Evolutionary conservation across 2,329 filamentous ascomycete genomes (phyloP).

Genomic region (Piedraia hortae): DNA sequence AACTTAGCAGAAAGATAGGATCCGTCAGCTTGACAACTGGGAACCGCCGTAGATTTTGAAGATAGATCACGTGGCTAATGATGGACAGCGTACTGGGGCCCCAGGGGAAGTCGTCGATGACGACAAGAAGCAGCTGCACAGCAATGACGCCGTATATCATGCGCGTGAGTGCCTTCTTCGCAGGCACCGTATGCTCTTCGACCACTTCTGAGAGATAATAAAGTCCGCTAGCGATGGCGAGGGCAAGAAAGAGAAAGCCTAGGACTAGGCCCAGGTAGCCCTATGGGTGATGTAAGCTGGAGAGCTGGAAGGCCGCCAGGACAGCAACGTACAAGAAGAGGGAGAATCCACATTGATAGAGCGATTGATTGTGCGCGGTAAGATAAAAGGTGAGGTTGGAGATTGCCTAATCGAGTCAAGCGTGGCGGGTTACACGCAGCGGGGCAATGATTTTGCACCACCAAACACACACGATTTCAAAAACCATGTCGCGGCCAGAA

Average conservation of each 20-base stretch:
- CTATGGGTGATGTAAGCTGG: slow-evolving; percentile 4
- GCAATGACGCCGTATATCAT: slow-evolving; percentile 63
- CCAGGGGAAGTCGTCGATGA: slow-evolving; percentile 69
- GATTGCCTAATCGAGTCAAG: too few relatives aligned
- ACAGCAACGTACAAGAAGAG: slow-evolving; percentile 31
- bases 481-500: slow-evolving; percentile 98
- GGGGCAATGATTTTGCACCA: too few relatives aligned
- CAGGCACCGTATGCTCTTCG: slow-evolving; percentile 84
- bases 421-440: too few relatives aligned
- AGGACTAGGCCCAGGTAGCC: slow-evolving; percentile 69
- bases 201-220: slow-evolving; percentile 97
- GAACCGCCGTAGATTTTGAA: slow-evolving; percentile 56
- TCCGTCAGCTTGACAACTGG: slow-evolving; percentile 64
- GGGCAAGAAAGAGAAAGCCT: slow-evolving; percentile 78
- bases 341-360: slow-evolving; percentile 99
- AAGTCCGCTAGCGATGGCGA: slow-evolving; percentile 89
- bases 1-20: slow-evolving; percentile 62
- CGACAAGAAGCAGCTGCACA: slow-evolving; percentile 43
- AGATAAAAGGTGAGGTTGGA: too few relatives aligned
- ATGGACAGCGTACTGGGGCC: slow-evolving; percentile 47
- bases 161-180: slow-evolving; percentile 59
- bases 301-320: not conserved
- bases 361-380: too few relatives aligned
- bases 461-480: too few relatives aligned
- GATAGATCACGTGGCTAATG: slow-evolving; percentile 56